These are phyloP conservation scores for Mentha longifolia DNA, from an alignment of 257 asterid genomes.

Conservation along the genomic window DNA sequence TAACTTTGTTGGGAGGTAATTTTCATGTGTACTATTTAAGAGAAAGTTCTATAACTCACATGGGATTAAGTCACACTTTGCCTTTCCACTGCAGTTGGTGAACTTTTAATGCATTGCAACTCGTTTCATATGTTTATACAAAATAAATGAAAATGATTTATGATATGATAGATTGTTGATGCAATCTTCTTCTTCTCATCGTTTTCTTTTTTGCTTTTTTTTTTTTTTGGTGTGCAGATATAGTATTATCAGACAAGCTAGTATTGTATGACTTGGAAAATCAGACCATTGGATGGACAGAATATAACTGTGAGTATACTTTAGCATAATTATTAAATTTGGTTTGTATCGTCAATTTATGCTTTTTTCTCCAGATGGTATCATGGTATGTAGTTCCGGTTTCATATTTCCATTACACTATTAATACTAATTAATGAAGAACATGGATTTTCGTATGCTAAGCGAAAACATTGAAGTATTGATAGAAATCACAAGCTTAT, in stretches of 20 bases:
- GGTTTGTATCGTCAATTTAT: too few species aligned
- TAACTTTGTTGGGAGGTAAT: slow-evolving; percentile 76
- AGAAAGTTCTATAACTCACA: neutral
- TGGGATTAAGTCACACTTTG: neutral
- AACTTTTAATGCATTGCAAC: neutral
- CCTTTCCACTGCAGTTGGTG: neutral
- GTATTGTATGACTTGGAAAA: slow-evolving; percentile 78
- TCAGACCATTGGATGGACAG: slow-evolving; percentile 79
- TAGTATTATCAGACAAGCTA: slow-evolving; percentile 67
- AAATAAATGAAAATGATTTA: neutral
- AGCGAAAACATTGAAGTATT: too few species aligned
- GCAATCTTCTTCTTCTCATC: slow-evolving; percentile 14
- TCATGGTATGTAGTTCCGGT: too few species aligned
- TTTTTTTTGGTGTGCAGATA: slow-evolving; percentile 44
- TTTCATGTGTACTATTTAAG: slow-evolving; percentile 12
- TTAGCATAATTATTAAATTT: neutral
- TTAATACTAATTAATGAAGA: too few species aligned
- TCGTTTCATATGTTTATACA: neutral
- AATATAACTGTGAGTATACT: slow-evolving; percentile 67
- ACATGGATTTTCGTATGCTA: too few species aligned
- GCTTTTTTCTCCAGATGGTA: too few species aligned
- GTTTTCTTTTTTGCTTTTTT: neutral
- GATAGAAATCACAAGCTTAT: too few species aligned
- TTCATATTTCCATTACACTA: too few species aligned
- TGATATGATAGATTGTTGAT: neutral